phyloP scores from a whole-genome alignment of 345 rosid genomes.

The Sonneratia alba region DNA sequence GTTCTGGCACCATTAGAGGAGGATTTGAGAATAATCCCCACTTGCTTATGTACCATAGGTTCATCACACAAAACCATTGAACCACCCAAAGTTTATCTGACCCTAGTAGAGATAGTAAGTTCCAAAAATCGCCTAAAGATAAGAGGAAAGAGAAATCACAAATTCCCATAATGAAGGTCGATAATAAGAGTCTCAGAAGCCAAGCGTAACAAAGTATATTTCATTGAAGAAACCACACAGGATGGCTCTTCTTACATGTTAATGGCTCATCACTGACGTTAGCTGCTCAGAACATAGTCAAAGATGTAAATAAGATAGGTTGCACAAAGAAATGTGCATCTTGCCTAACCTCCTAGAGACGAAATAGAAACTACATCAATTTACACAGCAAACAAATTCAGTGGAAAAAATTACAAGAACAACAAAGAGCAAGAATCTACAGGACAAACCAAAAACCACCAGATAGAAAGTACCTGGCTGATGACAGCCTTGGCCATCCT shows the following conservation, averaged over 20 bases:
- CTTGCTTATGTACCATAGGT: too few relatives aligned
- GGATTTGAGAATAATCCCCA: too few relatives aligned
- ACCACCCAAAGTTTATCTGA: too few relatives aligned
- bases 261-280: slow-evolving; percentile 39
- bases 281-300: neutral
- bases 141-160: neutral
- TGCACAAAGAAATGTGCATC: neutral
- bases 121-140: neutral
- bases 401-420: neutral
- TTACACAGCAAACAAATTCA: neutral
- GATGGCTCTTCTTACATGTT: slow-evolving; percentile 35
- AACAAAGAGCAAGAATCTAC: neutral
- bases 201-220: slow-evolving; percentile 40
- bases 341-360: neutral
- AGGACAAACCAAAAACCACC: neutral
- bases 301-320: neutral
- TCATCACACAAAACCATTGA: too few relatives aligned
- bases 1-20: too few relatives aligned
- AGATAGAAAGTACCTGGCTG: slow-evolving; percentile 36
- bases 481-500: slow-evolving; percentile 50
- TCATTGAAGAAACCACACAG: slow-evolving; percentile 32
- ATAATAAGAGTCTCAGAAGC: slow-evolving; percentile 30
- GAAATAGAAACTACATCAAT: neutral
- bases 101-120: neutral
- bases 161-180: neutral